Conservation (phyloP, 2,329 filamentous ascomycete genomes). For the Leptosphaerulina australis region DNA sequence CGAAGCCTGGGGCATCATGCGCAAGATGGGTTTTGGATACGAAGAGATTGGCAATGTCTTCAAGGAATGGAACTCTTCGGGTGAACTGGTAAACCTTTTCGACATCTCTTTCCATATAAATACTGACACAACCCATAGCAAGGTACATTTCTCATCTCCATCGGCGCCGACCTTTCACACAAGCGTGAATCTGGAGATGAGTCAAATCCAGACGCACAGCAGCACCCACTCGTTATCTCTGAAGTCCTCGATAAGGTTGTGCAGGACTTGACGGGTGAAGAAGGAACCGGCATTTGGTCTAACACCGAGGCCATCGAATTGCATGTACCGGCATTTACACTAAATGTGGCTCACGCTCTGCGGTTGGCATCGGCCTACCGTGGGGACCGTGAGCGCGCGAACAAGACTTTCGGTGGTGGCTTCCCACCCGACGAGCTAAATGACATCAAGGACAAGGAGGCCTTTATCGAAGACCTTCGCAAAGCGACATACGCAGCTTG, state of each 20-base stretch:
- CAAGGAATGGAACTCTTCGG: constrained; percentile 63
- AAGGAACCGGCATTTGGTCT: constrained; percentile 71
- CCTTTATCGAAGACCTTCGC: constrained; percentile 64
- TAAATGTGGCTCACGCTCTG: constrained; percentile 67
- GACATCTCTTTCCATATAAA: not conserved
- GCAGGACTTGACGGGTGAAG: constrained; percentile 69
- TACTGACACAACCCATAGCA: constrained; percentile 32
- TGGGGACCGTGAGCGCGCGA: constrained; percentile 59
- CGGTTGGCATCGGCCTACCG: constrained; percentile 68
- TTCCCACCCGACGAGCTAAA: constrained; percentile 48
- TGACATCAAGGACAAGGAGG: constrained; percentile 39
- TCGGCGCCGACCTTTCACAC: constrained; percentile 66
- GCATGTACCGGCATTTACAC: constrained; percentile 68
- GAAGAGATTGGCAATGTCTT: constrained; percentile 67
- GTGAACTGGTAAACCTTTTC: constrained; percentile 57
- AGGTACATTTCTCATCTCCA: constrained; percentile 67
- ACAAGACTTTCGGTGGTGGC: constrained; percentile 54
- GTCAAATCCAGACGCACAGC: constrained; percentile 27
- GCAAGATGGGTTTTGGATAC: constrained; percentile 62
- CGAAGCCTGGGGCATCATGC: constrained; percentile 70
- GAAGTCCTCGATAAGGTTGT: constrained; percentile 73
- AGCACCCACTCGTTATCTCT: constrained; percentile 60
- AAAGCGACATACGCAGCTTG: constrained; percentile 67
- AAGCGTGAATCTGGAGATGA: constrained; percentile 50
- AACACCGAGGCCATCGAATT: constrained; percentile 65